A percentile compares a stretch with the other conserved stretches of the same genome.
Conservation (phyloP, 2,329 filamentous ascomycete species). For the Diaporthe citri region DNA sequence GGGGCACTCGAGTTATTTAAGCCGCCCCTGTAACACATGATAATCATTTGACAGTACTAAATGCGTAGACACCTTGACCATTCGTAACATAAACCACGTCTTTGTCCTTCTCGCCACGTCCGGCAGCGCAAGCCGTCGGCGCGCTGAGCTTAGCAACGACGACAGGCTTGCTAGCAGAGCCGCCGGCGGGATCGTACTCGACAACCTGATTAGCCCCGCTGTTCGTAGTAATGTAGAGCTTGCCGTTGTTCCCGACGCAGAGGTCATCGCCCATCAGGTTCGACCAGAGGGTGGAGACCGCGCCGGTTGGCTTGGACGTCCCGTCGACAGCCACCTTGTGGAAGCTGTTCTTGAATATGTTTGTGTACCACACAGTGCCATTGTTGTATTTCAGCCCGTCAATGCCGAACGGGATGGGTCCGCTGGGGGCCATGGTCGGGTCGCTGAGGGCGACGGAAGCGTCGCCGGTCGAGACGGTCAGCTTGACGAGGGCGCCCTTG, state of each 20-base stretch:
- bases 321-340: constrained; percentile 49
- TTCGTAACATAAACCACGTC: constrained; percentile 41
- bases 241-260: constrained; percentile 49
- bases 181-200: constrained; percentile 46
- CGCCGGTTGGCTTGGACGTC: constrained; percentile 46
- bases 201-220: constrained; percentile 46
- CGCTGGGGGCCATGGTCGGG: constrained; percentile 48
- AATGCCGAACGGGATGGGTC: constrained; percentile 50
- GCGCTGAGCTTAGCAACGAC: constrained; percentile 46
- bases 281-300: constrained; percentile 48
- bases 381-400: constrained; percentile 50
- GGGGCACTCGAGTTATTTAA: background rate
- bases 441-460: constrained; percentile 45
- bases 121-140: constrained; percentile 49
- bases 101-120: constrained; percentile 47
- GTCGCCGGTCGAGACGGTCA: constrained; percentile 47
- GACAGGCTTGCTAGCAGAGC: constrained; percentile 43
- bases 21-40: background rate
- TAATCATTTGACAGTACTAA: constrained; percentile 1
- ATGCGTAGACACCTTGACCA: constrained; percentile 4
- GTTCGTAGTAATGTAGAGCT: constrained; percentile 50
- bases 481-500: constrained; percentile 46
- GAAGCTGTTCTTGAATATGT: constrained; percentile 52
- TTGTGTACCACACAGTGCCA: constrained; percentile 51
- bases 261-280: constrained; percentile 51